Base-by-base conservation (phyloP, 805 yeast genomes). In the Kodamaea restingae region DNA sequence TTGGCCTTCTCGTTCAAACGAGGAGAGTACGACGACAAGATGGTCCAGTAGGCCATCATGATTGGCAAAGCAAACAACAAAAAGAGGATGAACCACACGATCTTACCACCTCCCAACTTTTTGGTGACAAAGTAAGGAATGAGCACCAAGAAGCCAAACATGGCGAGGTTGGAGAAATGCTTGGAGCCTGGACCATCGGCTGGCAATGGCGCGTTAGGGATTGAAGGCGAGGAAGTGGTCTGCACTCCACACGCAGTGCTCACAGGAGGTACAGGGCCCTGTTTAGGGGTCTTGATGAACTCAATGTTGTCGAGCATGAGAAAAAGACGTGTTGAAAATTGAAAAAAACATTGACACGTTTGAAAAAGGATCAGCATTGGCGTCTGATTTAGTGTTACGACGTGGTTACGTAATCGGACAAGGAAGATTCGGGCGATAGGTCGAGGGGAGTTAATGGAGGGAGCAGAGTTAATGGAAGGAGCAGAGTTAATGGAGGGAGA, bases 161-260 rank as follows among this genome's bases (percentile, higher is more conserved):
- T 55, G 9, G 76, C 55, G 48, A 52, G 52, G 64, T 88, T 88
- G 61, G 76, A 75, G 66, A 88, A 88, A 52, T 80, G 77, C 57
- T 76, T 80, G 22, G 88, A 71, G 18, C 95, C 88, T 4, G 96
- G 86, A 30, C 96, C 96, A 58, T 88, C 96, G 4, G 95, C 95
- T 18, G 95, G 90, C 45, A 87, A 69, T 8, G 88, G 88, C 2
- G 91, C 95, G 58, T 88, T 88, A 55, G 82, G 78, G 57, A 88
- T 87, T 6, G 90, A 70, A 18, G 95, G 95, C 18, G 69, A 61
- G 26, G 54, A 64, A 29, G 71, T 60, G 42, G 72, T 66, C 44
- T 51, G 44, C 18, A 68, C 55, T 4, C 74, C 74, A 41, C 57
- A 54, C 35, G 53, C 59, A 38, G 50, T 56, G 34, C 55, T 47